Evolutionary conservation across 805 yeast genomes (phyloP), one percentile per base, ranked within the genome.

Genomic region (Cyberlindnera xylosilytica): DNA sequence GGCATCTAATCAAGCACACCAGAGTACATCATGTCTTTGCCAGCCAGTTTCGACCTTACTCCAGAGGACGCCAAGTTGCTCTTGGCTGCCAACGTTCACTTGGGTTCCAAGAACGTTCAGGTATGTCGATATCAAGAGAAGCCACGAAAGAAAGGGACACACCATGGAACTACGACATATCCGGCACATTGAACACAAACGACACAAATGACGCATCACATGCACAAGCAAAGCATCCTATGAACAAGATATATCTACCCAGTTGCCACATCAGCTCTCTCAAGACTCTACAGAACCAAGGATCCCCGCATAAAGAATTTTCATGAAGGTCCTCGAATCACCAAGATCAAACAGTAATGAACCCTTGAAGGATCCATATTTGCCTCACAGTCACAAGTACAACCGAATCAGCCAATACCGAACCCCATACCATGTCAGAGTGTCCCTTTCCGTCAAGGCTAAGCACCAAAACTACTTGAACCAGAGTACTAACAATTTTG

Each of bases 61-160:
- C 88, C 89, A 74, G 97, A 88, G 79, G 97, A 90, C 78, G 95
- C 96, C 78, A 93, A 93, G 82, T 87, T 91, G 73, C 82, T 93
- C 76, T 84, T 93, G 79, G 98, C 99, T 73, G 99, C 99, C 73
- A 91, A 91, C 88, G 87, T 83, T 68, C 99, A 93, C 82, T 85
- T 93, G 73, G 99, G 99, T 76, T 83, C 98, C 73, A 93, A 93
- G 88, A 93, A 93, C 88, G 95, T 91, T 74, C 97, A 90, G 81
- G 95, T 86, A 83, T 76, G 90, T 81, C 26, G 20, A 36, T 15
- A 18, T 28, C 17, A 33, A 29, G 18, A 31, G 35, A 32, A 36
- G 30, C 22, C 17, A 18, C 4, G 13, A 8, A 10, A 13, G 19
- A 16, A 27, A 6, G 24, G 29, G 29, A 36, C 20, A n/a, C 13